These are phyloP conservation scores for Kluyveromyces siamensis DNA, from an alignment of 805 yeast genomes.

Conservation along the genomic window DNA sequence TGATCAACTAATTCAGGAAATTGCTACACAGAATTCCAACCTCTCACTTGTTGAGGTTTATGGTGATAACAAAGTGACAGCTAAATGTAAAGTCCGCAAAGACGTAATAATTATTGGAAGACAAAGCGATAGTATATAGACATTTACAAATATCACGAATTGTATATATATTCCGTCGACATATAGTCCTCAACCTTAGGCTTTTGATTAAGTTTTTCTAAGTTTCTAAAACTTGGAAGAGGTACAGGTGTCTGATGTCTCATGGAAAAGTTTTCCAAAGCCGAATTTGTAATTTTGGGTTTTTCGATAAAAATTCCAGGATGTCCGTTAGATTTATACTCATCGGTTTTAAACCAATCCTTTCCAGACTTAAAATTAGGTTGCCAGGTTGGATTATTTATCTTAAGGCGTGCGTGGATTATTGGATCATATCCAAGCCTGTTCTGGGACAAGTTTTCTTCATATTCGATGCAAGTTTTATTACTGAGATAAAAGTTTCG, in stretches of 20 bases:
- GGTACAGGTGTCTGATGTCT: conserved; percentile 15
- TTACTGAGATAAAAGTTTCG: conserved; percentile 29
- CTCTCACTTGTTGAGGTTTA: conserved; percentile 67
- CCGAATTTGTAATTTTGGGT: conserved; percentile 36
- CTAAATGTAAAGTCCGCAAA: conserved; percentile 40
- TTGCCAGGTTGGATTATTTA: conserved; percentile 23
- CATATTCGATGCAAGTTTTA: conserved; percentile 18
- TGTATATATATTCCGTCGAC: conserved; percentile 1
- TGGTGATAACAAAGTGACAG: conserved; percentile 65
- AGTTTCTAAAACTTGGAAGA: conserved; percentile 52
- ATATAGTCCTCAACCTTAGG: conserved; percentile 30
- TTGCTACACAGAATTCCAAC: conserved; percentile 52
- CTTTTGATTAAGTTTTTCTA: conserved; percentile 50
- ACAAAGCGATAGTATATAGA: conserved; percentile 51
- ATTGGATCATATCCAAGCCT: conserved; percentile 17
- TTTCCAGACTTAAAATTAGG: conserved; percentile 8
- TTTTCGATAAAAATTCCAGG: conserved; percentile 31
- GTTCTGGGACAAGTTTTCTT: conserved; percentile 1
- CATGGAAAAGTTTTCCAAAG: conserved; percentile 12
- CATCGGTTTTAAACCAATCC: conserved; percentile 19
- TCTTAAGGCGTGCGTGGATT: conserved; percentile 20
- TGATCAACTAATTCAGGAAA: conserved; percentile 50
- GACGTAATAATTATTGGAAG: conserved; percentile 65
- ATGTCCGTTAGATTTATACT: conserved; percentile 29
- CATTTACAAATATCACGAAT: background rate